phyloP scores from a whole-genome alignment of 1,284 basidiomycete species.

The Leccinum subfulvum region DNA sequence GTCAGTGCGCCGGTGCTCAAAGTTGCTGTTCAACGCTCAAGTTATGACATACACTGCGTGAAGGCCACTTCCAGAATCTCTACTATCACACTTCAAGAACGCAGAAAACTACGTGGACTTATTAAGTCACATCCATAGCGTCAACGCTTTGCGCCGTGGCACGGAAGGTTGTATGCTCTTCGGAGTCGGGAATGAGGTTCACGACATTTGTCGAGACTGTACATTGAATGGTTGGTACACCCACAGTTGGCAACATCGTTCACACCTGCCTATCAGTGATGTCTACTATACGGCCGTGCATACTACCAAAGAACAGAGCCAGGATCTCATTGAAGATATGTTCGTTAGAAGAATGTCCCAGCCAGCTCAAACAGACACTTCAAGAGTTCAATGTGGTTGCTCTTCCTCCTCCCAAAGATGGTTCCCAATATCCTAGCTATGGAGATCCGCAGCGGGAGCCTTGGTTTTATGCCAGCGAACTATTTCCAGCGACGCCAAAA shows the following conservation, averaged over 20 bases:
- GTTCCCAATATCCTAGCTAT: constrained; percentile 47
- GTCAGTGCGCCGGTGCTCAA: too few species aligned
- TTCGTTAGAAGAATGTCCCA: constrained; percentile 45
- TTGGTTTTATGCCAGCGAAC: not conserved
- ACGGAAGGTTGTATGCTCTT: constrained; percentile 39
- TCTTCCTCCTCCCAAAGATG: constrained; percentile 50
- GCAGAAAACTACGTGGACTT: too few species aligned
- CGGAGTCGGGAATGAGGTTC: constrained; percentile 48
- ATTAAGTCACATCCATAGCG: too few species aligned
- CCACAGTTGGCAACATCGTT: constrained; percentile 48
- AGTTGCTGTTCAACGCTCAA: too few species aligned
- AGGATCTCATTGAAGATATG: constrained; percentile 66
- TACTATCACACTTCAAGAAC: too few species aligned
- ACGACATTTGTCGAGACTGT: constrained; percentile 4
- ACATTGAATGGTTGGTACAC: constrained; percentile 1
- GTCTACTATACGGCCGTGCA: constrained; percentile 56
- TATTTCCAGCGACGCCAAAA: constrained; percentile 30
- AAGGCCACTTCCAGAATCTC: too few species aligned
- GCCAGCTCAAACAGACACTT: constrained; percentile 53
- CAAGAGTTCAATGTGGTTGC: constrained; percentile 49
- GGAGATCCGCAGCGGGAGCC: constrained; percentile 41
- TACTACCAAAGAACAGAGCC: constrained; percentile 58
- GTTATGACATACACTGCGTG: too few species aligned
- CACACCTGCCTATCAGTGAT: constrained; percentile 50
- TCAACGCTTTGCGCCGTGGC: too few species aligned